Conservation (phyloP, 441 rosid species). For the Gossypium schwendimanii region DNA sequence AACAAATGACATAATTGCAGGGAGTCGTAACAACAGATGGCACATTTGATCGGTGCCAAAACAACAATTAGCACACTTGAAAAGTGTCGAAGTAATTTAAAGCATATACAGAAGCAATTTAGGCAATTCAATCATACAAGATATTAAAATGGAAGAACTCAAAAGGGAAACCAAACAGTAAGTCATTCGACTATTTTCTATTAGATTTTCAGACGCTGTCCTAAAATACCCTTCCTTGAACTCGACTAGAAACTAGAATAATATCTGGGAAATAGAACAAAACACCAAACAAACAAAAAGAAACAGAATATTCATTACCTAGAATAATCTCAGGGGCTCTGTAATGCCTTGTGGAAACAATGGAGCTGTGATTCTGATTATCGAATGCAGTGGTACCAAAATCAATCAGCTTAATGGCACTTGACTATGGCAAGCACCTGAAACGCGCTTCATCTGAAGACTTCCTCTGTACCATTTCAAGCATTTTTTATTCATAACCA, state of each 20-base stretch:
- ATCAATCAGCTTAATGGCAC: conserved; percentile 92
- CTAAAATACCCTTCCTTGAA: not conserved
- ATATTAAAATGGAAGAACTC: not conserved
- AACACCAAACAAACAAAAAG: conserved; percentile 15
- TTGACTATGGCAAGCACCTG: conserved; percentile 83
- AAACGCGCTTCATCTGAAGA: conserved; percentile 52
- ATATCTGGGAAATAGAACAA: conserved; percentile 1
- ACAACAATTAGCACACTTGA: too few species aligned
- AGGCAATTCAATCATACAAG: too few species aligned
- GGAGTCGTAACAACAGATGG: not conserved
- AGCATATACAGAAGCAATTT: not conserved
- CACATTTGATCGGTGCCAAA: too few species aligned
- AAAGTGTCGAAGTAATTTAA: not conserved
- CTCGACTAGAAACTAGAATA: not conserved
- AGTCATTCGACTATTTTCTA: not conserved
- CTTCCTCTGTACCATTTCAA: conserved; percentile 60
- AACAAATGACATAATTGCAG: not conserved
- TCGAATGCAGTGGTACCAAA: conserved; percentile 79
- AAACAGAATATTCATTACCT: conserved; percentile 40
- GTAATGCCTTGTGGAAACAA: conserved; percentile 78
- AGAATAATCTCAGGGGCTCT: conserved; percentile 85
- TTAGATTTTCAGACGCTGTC: not conserved
- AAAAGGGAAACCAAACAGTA: not conserved
- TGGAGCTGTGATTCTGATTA: conserved; percentile 71
- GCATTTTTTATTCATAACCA: conserved; percentile 22